Percentiles rank a stretch among this genome's conserved stretches.
Evolutionary conservation across 2,329 filamentous ascomycete species (phyloP).

Genomic region (Colletotrichum cereale): DNA sequence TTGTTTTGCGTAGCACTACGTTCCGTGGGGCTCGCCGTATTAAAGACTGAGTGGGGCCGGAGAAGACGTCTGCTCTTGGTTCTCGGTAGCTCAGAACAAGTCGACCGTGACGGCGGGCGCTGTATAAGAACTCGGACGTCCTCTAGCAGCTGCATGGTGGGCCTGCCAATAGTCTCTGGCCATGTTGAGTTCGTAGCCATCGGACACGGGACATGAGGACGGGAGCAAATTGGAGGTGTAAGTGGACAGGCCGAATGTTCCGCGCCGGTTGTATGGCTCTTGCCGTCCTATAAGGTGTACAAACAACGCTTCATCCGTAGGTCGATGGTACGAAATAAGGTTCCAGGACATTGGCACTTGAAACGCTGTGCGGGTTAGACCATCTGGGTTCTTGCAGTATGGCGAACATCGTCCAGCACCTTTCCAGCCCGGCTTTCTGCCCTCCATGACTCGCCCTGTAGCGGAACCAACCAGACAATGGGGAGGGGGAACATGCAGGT

Average conservation of each 20-base stretch:
- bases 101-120: neutral
- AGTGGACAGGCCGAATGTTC: neutral
- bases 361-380: conserved; percentile 6
- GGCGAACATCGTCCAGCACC: neutral
- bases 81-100: neutral
- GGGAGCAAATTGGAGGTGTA: neutral
- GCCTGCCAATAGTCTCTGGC: conserved; percentile 24
- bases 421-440: neutral
- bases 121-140: neutral
- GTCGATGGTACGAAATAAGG: neutral
- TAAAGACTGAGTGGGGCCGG: neutral
- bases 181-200: conserved; percentile 11
- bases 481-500: too few species aligned
- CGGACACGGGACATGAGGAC: neutral
- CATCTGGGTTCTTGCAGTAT: neutral
- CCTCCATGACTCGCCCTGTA: neutral
- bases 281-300: conserved; percentile 17
- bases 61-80: neutral
- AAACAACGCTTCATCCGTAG: neutral
- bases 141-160: neutral
- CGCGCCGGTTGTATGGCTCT: neutral
- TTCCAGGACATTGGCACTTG: neutral
- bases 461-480: neutral
- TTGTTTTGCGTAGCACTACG: neutral
- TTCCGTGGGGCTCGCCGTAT: neutral